Evolutionary conservation across 1,284 basidiomycete genomes (phyloP), one percentile per base, ranked within the genome.

Genomic region (Omphalotus olearius): DNA sequence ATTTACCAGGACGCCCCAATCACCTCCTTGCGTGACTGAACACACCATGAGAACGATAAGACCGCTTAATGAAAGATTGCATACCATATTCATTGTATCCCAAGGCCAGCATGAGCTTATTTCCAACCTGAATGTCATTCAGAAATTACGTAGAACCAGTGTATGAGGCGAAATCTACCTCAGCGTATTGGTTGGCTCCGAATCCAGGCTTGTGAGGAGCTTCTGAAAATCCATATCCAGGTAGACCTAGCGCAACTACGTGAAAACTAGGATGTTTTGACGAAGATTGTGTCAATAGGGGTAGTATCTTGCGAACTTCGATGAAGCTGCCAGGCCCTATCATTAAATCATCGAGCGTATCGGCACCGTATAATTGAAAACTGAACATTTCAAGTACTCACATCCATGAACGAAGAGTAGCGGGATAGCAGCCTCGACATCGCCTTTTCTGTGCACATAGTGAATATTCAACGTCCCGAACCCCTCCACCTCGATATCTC

Each of bases 311-410:
- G 45, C 66, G 64, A 14, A 72, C 73, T 65, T 85, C 81, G 26
- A 78, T 60, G 59, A 83, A 83, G 51, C 70, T 69, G 28, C 82
- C 80, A 0, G 82, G 81, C 82, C 82, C 82, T 84, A 26, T 6
- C 23, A 5, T n/a, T n/a, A n/a, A n/a, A n/a, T n/a, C n/a, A n/a
- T n/a, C n/a, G 23, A 23, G 23, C 23, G 10, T n/a, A 20, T 41
- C n/a, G 7, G 16, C 23, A 18, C 11, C 10, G 17, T n/a, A 2
- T 14, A 3, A 5, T 23, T 23, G 23, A 23, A 5, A 23, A 3
- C 2, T 23, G 5, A 23, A 5, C 5, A 5, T 23, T 23, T 3
- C 23, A 23, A 23, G 5, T 23, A 66, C 74, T 35, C 55, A 75
- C 76, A 77, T 18, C 75, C 75, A 20, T 77, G 75, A 6, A 73